These are phyloP conservation scores for Nothomitra cinnamomea DNA, from an alignment of 2,329 filamentous ascomycete genomes.

Conservation along the genomic window DNA sequence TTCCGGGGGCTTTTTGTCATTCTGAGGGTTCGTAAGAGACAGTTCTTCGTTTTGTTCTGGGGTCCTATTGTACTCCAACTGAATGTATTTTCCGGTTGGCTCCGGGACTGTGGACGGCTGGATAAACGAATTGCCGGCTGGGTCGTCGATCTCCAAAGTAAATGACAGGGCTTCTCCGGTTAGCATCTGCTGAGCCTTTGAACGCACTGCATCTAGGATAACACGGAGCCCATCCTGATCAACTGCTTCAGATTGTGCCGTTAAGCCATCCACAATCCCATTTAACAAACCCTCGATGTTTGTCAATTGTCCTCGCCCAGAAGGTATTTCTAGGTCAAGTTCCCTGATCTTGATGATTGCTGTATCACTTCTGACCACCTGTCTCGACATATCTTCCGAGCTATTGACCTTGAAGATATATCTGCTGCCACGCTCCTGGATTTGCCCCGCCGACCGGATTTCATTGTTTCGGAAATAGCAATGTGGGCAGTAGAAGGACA, in stretches of 20 bases:
- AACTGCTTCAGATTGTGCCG: slow-evolving; percentile 67
- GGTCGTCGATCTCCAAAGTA: slow-evolving; percentile 74
- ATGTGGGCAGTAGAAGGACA: slow-evolving; percentile 87
- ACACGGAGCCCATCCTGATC: slow-evolving; percentile 60
- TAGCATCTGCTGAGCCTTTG: slow-evolving; percentile 59
- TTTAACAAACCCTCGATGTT: slow-evolving; percentile 81
- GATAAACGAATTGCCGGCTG: slow-evolving; percentile 92
- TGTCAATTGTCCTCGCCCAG: slow-evolving; percentile 77
- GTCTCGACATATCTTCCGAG: slow-evolving; percentile 59
- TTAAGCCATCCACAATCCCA: slow-evolving; percentile 57
- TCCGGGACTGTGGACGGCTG: slow-evolving; percentile 54
- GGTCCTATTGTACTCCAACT: slow-evolving; percentile 68
- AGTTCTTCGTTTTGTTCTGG: slow-evolving; percentile 74
- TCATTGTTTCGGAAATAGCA: slow-evolving; percentile 86
- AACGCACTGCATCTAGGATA: slow-evolving; percentile 63
- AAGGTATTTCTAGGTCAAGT: slow-evolving; percentile 81
- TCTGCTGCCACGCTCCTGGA: slow-evolving; percentile 74
- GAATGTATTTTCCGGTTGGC: slow-evolving; percentile 76
- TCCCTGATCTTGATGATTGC: slow-evolving; percentile 78
- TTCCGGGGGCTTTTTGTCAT: slow-evolving; percentile 33
- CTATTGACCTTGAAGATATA: slow-evolving; percentile 67
- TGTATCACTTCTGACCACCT: slow-evolving; percentile 83
- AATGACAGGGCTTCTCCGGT: slow-evolving; percentile 69
- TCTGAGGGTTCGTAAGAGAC: slow-evolving; percentile 46
- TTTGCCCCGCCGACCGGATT: slow-evolving; percentile 78